Evolutionary conservation across 768 basidiomycete genomes (phyloP), one percentile per base, ranked within the genome.

Genomic region (Hypholoma fasciculare): DNA sequence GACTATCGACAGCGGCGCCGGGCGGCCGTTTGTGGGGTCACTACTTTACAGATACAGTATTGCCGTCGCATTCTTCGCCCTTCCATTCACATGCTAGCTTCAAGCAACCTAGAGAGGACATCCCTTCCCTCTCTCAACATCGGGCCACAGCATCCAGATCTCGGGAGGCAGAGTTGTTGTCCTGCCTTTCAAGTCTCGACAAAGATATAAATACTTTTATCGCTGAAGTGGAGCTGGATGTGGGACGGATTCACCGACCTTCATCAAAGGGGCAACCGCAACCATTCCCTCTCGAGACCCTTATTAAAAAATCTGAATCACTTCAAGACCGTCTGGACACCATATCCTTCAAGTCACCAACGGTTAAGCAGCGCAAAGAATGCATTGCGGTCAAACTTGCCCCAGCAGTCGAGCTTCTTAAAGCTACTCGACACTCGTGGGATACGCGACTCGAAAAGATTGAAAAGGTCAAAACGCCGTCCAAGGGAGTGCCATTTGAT

Each of bases 21-120:
- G 54, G 54, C n/a, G 54, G 54, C 46, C 54, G 40, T 4, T 12
- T 55, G 17, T 55, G 54, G 54, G 40, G 42, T 8, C 14, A 47
- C 17, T 11, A 46, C 44, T 46, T 46, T 23, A 17, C 42, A 17
- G 14, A 26, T 11, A 19, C 40, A n/a, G 11, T 34, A 1, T 1
- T 19, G 4, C 17, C 20, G 9, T 16, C 8, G 23, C 4, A 4
- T 47, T 2, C 9, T 46, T 19, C 19, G 9, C 3, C 44, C 11
- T n/a, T 40, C 26, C 20, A 14, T 38, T 4, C 12, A 46, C 26
- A 12, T 9, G 34, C 3, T 5, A 3, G 38, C 38, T 39, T 5
- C 38, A 2, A 11, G 38, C 38, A 11, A 5, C 5, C 38, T 12
- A 39, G 23, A 1, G 23, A n/a, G n/a, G n/a, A n/a, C n/a, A n/a